phyloP scores from a whole-genome alignment of 176 grass and related monocot species.

The Luzula sylvatica region DNA sequence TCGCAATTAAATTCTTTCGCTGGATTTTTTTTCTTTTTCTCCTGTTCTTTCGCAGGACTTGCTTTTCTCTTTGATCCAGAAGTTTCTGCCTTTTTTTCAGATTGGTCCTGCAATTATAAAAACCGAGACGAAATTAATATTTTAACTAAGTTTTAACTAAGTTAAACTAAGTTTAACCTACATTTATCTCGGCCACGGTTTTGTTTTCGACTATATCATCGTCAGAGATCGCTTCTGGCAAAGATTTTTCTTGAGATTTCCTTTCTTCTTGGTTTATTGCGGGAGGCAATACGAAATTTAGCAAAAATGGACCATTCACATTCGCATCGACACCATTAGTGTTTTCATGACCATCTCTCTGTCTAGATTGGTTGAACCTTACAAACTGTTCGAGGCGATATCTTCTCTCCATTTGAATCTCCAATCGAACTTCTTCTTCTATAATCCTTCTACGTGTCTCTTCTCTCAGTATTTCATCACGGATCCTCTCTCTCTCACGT shows the following conservation, averaged over 20 bases:
- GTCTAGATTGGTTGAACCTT: background rate
- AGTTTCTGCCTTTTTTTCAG: background rate
- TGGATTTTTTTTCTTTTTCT: background rate
- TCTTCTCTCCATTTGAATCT: constrained; percentile 14
- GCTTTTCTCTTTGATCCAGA: constrained; percentile 19
- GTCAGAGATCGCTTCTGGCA: no score
- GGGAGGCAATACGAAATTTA: background rate
- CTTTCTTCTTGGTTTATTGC: background rate
- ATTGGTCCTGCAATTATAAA: background rate
- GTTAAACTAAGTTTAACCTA: no score
- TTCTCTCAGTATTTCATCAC: constrained; percentile 26
- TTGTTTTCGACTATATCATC: no score
- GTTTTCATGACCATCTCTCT: background rate
- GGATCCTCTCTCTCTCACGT: constrained; percentile 24
- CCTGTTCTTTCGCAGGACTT: background rate
- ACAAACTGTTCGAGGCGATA: background rate
- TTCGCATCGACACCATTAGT: no score
- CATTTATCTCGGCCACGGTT: no score
- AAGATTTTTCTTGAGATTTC: constrained; percentile 1
- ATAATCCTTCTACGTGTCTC: constrained; percentile 19
- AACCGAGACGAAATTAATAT: background rate
- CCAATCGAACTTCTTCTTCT: constrained; percentile 29
- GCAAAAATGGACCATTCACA: background rate
- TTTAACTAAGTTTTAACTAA: background rate
- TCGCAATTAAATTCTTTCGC: background rate